Evolutionary conservation across 305 asterid species (phyloP).

Genomic region (Andrographis paniculata): DNA sequence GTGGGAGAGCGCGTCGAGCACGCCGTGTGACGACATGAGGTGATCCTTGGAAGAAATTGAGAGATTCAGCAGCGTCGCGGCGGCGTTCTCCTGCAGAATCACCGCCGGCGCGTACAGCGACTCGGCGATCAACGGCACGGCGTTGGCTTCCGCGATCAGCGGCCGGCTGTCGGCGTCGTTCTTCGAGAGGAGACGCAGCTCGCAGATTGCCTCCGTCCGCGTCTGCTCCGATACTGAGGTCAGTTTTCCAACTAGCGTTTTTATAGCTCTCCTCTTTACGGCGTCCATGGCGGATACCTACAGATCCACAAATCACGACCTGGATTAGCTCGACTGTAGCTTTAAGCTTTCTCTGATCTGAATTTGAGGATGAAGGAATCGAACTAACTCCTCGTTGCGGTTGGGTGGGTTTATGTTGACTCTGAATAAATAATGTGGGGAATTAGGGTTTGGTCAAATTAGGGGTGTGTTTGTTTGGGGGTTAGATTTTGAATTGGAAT

Average conservation of each 20-base stretch:
- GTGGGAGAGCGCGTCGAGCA: constrained; percentile 89
- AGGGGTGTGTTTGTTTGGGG: neutral
- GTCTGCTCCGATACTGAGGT: constrained; percentile 82
- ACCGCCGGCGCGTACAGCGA: constrained; percentile 59
- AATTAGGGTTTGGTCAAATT: neutral
- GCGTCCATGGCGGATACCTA: constrained; percentile 50
- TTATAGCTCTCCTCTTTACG: constrained; percentile 54
- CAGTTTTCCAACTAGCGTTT: constrained; percentile 55
- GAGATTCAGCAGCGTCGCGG: constrained; percentile 77
- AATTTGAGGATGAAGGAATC: no score
- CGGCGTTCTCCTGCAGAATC: constrained; percentile 72
- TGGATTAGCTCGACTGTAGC: no score
- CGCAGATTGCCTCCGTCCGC: constrained; percentile 72
- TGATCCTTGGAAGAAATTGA: constrained; percentile 69
- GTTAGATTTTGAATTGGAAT: neutral
- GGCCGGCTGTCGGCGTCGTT: constrained; percentile 67
- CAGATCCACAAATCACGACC: no score
- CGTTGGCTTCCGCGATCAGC: constrained; percentile 62
- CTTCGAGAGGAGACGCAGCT: constrained; percentile 74
- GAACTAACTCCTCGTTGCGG: no score
- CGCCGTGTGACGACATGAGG: constrained; percentile 60
- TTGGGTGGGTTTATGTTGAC: no score
- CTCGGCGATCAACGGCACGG: constrained; percentile 64
- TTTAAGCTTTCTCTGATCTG: no score
- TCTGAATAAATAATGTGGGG: neutral